Base-by-base conservation (phyloP, 1,139 yeast genomes). In the Petasospora fabianii region DNA sequence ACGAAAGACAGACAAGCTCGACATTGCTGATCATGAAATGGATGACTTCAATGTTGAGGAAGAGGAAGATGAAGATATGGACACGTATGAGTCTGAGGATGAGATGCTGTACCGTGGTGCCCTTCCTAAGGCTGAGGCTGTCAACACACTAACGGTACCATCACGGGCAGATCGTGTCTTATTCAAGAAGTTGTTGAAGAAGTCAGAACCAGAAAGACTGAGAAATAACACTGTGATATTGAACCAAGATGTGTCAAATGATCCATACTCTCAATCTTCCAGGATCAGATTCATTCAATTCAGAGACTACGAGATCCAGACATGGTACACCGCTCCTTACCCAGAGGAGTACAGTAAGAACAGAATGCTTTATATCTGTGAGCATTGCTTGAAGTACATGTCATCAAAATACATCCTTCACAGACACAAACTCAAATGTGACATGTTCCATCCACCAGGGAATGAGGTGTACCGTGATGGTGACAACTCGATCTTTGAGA, bases 251-350 rank as follows among this genome's bases (percentile, higher is more conserved):
- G 35, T 35, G 24, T 52, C 48, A 30, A 43, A 36, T 15, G 44
- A 35, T 24, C 46, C 39, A 42, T 30, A 45, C 32, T 42, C 54
- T 30, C 65, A 65, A 39, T 65, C 70, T 21, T 67, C 71, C 30
- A 66, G 69, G 41, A 66, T 75, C 28, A 66, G 66, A 35, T 69
- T 66, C 35, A 82, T 90, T 19, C 84, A 79, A 49, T 79, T 90
- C 48, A 75, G 88, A 27, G 74, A 74, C 38, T 77, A 62, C 56
- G 90, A 82, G 57, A 85, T 90, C 20, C 83, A 82, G 46, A 86
- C 97, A 0, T 87, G 97, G 96, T 88, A 86, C 59, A 77, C 86
- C 4, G 83, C 97, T 0, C 97, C 97, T 1, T 92, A 86, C 56
- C 97, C 98, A 0, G 88, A 84, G 47, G 95, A 87, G 55, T 85